Base-by-base conservation (phyloP, 352 stramenopile genomes). In the Globisporangium cylindrosporum region DNA sequence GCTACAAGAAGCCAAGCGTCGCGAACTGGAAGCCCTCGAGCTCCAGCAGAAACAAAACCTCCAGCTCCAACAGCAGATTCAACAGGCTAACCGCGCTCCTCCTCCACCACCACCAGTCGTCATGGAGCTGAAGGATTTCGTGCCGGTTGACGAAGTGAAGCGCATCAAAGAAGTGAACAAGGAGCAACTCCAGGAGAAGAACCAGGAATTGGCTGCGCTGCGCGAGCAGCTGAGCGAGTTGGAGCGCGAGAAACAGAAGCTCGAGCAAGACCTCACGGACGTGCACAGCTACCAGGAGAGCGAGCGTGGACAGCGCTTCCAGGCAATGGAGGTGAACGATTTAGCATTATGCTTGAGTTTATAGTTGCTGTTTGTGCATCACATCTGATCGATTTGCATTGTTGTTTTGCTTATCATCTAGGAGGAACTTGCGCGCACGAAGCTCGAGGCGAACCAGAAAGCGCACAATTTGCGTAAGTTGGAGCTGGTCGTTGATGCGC, bases 211-310 rank as follows among this genome's bases (percentile, higher is more conserved):
- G 0, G 36, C 61, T 20, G 64, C 53, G 12, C 32, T 88, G n/a
- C 77, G 71, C 1, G 58, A 64, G 15, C 68, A 83, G 20, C 72
- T 88, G 61, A 68, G 41, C 36, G 63, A 75, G 25, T 64, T 88
- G 20, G 83, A 80, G n/a, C 71, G 79, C 15, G 80, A 88, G 62
- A 82, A 82, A 55, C 82, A 91, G 69, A 68, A 54, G 12, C 73
- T 91, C 10, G 82, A 91, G 66, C 82, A 91, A 66, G 66, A 75
- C 5, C 72, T 91, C 48, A 89, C 79, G 22, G 82, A 91, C 61
- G 82, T 91, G 25, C 77, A 88, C 76, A 91, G 88, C 71, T 90
- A 89, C 71, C 77, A 84, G 62, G 74, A 86, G 66, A 91, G 77
- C 70, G 79, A 91, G 60, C 82, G 76, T 29, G 82, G 82, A 0